A percentile compares a stretch with the other conserved stretches of the same genome.
These are phyloP conservation scores for Antitrichia curtipendula DNA, from an alignment of 225 moss, liverwort and hornwort species.

Conservation along the genomic window DNA sequence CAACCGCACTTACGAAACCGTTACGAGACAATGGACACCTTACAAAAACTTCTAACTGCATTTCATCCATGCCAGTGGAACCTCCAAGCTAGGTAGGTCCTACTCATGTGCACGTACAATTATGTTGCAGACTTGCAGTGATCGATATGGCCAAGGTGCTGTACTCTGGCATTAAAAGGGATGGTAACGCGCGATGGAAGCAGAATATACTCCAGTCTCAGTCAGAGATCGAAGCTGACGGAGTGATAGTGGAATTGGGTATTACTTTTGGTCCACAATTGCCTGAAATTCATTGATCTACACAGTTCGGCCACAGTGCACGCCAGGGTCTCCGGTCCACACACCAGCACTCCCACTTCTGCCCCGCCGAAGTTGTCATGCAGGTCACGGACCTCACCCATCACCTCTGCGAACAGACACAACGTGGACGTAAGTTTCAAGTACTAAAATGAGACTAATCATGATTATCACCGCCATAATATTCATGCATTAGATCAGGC, in stretches of 20 bases:
- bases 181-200: background rate
- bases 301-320: slow-evolving; percentile 21
- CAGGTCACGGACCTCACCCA: background rate
- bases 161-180: too few species aligned
- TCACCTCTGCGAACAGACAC: background rate
- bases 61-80: background rate
- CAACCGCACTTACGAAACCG: background rate
- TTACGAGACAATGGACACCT: background rate
- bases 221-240: slow-evolving; percentile 35
- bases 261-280: background rate
- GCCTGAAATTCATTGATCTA: slow-evolving; percentile 1
- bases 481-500: background rate
- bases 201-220: background rate
- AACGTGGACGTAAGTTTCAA: background rate
- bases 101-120: too few species aligned
- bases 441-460: background rate
- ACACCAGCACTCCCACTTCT: slow-evolving; percentile 39
- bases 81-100: background rate
- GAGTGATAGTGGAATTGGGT: slow-evolving; percentile 47
- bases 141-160: background rate
- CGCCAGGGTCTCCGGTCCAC: slow-evolving; percentile 21
- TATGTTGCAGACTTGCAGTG: background rate
- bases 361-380: background rate
- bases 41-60: background rate
- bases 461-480: background rate